These are phyloP conservation scores for Xylariaceae sp. DNA, from an alignment of 2,329 filamentous ascomycete genomes.

Conservation along the genomic window DNA sequence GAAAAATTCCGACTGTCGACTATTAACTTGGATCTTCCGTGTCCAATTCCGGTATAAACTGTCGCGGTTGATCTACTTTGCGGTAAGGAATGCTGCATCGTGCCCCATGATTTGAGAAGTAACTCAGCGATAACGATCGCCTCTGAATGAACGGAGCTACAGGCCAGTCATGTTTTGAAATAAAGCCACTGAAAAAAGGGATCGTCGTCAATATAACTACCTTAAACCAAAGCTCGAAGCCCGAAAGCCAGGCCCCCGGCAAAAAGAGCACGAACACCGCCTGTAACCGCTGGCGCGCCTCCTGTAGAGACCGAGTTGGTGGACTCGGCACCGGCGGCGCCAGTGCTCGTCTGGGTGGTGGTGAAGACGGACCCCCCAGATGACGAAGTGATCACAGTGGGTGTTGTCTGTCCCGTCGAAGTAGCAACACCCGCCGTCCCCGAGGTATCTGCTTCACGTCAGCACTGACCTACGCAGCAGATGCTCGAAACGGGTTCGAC, in stretches of 20 bases:
- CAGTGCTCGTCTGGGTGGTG: background rate
- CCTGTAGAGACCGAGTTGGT: slow-evolving; percentile 3
- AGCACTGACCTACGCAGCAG: background rate
- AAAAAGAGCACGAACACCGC: slow-evolving; percentile 7
- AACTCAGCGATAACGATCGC: no score
- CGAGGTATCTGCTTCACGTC: background rate
- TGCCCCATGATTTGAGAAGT: no score
- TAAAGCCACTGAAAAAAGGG: background rate
- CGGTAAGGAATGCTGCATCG: background rate
- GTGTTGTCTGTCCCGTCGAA: background rate
- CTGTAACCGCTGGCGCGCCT: slow-evolving; percentile 8
- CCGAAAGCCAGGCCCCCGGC: slow-evolving; percentile 6
- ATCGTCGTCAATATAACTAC: background rate
- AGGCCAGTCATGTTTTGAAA: background rate
- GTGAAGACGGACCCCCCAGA: background rate
- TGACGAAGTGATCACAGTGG: background rate
- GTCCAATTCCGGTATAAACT: no score
- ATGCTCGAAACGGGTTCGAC: no score
- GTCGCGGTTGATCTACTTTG: no score
- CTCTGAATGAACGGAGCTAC: background rate
- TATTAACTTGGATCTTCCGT: no score
- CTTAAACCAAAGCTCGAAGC: slow-evolving; percentile 10
- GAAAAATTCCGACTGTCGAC: no score
- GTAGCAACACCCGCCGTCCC: background rate
- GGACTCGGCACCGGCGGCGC: background rate